These are phyloP conservation scores for Podaxis rugospora DNA, from an alignment of 768 basidiomycete species.

Conservation along the genomic window DNA sequence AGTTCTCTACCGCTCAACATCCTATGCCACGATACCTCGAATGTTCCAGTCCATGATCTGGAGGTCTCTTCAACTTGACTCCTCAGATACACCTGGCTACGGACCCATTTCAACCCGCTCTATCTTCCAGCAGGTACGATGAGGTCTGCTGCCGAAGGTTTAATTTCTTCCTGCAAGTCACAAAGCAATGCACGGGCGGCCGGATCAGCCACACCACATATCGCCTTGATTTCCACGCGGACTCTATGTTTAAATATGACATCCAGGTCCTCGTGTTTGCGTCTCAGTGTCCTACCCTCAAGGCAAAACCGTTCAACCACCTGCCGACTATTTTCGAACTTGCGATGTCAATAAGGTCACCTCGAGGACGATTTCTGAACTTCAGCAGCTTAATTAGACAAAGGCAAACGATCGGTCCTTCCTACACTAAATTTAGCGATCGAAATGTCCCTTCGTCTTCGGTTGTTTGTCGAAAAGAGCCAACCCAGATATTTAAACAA, in stretches of 20 bases:
- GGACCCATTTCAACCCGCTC: not conserved
- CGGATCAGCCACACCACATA: not conserved
- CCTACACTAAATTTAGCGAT: not conserved
- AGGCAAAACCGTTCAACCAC: not conserved
- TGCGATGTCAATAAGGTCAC: not conserved
- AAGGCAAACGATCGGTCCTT: not conserved
- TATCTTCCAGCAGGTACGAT: not conserved
- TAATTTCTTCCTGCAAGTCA: not conserved
- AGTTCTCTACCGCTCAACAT: no score
- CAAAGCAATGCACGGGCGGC: not conserved
- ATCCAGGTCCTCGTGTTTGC: not conserved
- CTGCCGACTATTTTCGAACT: not conserved
- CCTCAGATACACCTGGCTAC: no score
- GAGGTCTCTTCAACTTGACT: no score
- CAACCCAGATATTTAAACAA: not conserved
- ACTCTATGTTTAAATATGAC: not conserved
- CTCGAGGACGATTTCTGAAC: not conserved
- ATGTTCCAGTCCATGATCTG: no score
- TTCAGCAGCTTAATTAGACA: not conserved
- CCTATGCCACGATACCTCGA: no score
- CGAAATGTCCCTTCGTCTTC: not conserved
- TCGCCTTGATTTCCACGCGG: not conserved
- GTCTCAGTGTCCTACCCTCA: not conserved
- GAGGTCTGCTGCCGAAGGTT: not conserved
- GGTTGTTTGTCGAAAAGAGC: not conserved